Evolutionary conservation across 306 rosid genomes (phyloP).

Genomic region (Astragalus glycyphyllos): DNA sequence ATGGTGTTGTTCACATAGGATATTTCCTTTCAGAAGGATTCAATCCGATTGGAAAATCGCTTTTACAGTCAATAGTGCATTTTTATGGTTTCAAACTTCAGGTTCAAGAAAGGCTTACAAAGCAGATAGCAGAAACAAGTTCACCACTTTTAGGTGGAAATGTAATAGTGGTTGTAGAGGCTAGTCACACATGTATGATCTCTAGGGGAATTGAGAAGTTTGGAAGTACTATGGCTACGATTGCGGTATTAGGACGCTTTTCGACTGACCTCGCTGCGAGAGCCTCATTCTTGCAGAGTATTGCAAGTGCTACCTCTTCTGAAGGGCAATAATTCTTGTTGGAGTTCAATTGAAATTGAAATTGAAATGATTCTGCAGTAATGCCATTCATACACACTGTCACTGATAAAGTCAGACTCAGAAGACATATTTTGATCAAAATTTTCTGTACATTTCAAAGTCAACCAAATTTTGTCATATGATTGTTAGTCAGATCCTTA

Average conservation of each 20-base stretch:
- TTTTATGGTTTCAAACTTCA: slow-evolving; percentile 93
- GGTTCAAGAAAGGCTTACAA: slow-evolving; percentile 92
- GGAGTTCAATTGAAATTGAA: slow-evolving; percentile 6
- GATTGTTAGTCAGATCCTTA: too few relatives aligned
- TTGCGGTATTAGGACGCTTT: slow-evolving; percentile 78
- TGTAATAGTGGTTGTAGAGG: slow-evolving; percentile 90
- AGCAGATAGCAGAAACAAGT: slow-evolving; percentile 89
- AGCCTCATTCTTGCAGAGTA: slow-evolving; percentile 69
- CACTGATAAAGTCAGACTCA: too few relatives aligned
- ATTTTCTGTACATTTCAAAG: not conserved
- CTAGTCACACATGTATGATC: slow-evolving; percentile 93
- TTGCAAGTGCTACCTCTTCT: slow-evolving; percentile 56
- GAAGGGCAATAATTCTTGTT: slow-evolving; percentile 35
- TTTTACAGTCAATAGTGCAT: slow-evolving; percentile 73
- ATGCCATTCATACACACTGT: not conserved
- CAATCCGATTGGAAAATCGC: slow-evolving; percentile 66
- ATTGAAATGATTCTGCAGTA: too few relatives aligned
- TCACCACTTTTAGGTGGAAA: slow-evolving; percentile 75
- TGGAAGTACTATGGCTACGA: slow-evolving; percentile 87
- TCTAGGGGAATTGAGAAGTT: slow-evolving; percentile 95
- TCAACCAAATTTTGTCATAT: slow-evolving; percentile 29
- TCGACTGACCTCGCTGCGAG: slow-evolving; percentile 62
- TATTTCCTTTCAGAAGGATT: slow-evolving; percentile 56
- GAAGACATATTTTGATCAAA: slow-evolving; percentile 25
- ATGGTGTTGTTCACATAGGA: slow-evolving; percentile 89